Conservation (phyloP, 495 filamentous ascomycete genomes). For the Thermothielavioides terrestris region DNA sequence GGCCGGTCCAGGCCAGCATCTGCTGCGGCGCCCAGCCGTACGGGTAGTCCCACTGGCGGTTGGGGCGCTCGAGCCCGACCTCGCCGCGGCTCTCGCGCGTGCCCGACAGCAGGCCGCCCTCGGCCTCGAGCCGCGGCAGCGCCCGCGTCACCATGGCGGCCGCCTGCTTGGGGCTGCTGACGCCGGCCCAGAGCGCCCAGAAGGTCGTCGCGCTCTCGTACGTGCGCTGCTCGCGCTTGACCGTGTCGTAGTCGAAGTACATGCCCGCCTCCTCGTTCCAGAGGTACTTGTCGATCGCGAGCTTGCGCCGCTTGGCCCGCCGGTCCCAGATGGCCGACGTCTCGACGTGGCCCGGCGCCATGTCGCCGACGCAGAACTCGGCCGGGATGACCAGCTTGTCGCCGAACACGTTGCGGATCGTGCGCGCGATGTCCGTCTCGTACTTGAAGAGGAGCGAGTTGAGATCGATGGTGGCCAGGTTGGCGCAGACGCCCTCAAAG, state of each 20-base stretch:
- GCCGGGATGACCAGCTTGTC: slow-evolving; percentile 68
- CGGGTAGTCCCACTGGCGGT: slow-evolving; percentile 96
- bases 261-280: slow-evolving; percentile 88
- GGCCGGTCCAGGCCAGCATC: slow-evolving; percentile 91
- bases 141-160: slow-evolving; percentile 62
- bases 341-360: slow-evolving; percentile 55
- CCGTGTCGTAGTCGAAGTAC: slow-evolving; percentile 94
- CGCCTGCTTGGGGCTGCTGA: slow-evolving; percentile 72
- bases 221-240: slow-evolving; percentile 60
- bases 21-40: slow-evolving; percentile 98
- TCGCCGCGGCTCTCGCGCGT: slow-evolving; percentile 77
- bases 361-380: slow-evolving; percentile 59
- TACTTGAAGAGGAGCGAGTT: slow-evolving; percentile 95
- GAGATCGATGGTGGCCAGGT: slow-evolving; percentile 87
- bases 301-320: slow-evolving; percentile 67
- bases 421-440: slow-evolving; percentile 79
- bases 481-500: slow-evolving; percentile 74
- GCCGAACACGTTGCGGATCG: slow-evolving; percentile 71
- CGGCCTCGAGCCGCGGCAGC: slow-evolving; percentile 75
- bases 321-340: slow-evolving; percentile 83
- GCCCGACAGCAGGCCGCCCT: slow-evolving; percentile 81
- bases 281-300: slow-evolving; percentile 75
- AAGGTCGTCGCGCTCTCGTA: slow-evolving; percentile 89
- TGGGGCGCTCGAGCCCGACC: slow-evolving; percentile 72
- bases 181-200: slow-evolving; percentile 94